Evolutionary conservation across 2,329 filamentous ascomycete genomes (phyloP), one percentile per base, ranked within the genome.

Genomic region (Pseudocercospora cruenta): DNA sequence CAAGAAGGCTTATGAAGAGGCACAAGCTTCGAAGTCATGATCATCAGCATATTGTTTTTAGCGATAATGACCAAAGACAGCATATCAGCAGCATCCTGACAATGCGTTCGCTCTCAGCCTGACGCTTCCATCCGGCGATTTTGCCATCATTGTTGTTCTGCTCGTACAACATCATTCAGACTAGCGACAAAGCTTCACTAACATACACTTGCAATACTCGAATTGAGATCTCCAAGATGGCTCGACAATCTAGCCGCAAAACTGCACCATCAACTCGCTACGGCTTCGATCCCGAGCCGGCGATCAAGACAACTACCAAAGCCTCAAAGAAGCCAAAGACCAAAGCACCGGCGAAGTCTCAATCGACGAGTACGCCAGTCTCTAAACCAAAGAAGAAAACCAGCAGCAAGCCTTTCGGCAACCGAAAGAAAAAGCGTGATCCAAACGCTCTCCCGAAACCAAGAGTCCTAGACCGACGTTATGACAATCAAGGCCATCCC

Each of bases 1-100:
- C 12, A 55, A 65, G 28, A 49, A 54, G 14, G 70, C 70, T 36
- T 69, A 72, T 53, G 58, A 28, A 16, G 39, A 33, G 43, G 57
- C 62, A 51, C 49, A 63, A 19, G 49, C 55, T 10, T 45, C 39
- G 31, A 39, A 57, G 53, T 43, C 19, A 22, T 21, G 12, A 26
- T 26, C 22, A 24, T 36, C 9, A 36, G 10, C 33, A 36, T 10
- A n/a, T 39, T 39, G 6, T 39, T n/a, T 14, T 16, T 6, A 39
- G 36, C 36, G 16, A n/a, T 39, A 43, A 43, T 10, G 12, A 43
- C n/a, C 5, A 43, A 43, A 43, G 39, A 16, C 16, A 43, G 39
- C n/a, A 43, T 43, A 3, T 19, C 39, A 8, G n/a, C 7, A 43
- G 4, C 47, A 51, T 0, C 14, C 21, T 19, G 21, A 14, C 19